Conservation (phyloP, 2,329 filamentous ascomycete genomes). For the Achaetomium macrosporum region DNA sequence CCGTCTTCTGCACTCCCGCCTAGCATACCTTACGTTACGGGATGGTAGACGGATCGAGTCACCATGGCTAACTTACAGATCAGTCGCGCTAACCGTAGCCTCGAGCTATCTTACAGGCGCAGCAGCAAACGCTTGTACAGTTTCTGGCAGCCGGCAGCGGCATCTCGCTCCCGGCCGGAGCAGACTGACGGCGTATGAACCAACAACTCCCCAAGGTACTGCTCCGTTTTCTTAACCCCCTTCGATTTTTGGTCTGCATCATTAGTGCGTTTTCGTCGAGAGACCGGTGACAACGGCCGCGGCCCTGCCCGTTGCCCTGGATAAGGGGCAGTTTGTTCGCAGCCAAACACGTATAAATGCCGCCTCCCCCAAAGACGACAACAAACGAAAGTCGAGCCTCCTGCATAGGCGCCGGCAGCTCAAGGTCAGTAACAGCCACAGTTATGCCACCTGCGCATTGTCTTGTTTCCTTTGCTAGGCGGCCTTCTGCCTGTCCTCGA, state of each 20-base stretch:
- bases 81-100: constrained; percentile 19
- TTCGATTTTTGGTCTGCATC: constrained; percentile 10
- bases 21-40: background rate
- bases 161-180: constrained; percentile 31
- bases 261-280: background rate
- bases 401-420: constrained; percentile 11
- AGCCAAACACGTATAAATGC: constrained; percentile 19
- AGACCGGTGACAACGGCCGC: constrained; percentile 2
- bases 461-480: background rate
- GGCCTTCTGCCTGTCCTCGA: constrained; percentile 1
- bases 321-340: constrained; percentile 19
- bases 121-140: constrained; percentile 25
- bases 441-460: constrained; percentile 6
- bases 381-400: constrained; percentile 5
- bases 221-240: constrained; percentile 16
- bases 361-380: constrained; percentile 1
- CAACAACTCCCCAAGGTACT: constrained; percentile 41
- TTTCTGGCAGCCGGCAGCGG: constrained; percentile 26
- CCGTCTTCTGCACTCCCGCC: background rate
- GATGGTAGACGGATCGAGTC: constrained; percentile 3
- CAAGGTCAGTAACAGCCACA: constrained; percentile 23
- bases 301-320: background rate
- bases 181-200: constrained; percentile 40
- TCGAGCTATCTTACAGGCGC: constrained; percentile 22
- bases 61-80: background rate